These are phyloP conservation scores for Apostasia ramifera DNA, from an alignment of 106 monocot genomes.

Conservation along the genomic window DNA sequence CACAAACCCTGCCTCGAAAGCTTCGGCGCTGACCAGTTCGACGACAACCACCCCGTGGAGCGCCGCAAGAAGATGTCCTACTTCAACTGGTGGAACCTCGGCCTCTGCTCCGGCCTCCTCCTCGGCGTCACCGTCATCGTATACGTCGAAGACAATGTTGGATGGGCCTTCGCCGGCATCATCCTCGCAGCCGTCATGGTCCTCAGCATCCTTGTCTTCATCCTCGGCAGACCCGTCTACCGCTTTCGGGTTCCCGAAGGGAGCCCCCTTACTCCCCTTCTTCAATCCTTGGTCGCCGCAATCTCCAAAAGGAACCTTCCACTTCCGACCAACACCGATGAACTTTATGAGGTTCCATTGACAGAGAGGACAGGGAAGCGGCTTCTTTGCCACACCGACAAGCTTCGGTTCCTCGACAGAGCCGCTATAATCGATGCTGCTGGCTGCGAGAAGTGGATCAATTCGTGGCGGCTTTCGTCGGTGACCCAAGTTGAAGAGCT, in stretches of 20 bases:
- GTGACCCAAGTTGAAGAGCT: constrained; percentile 75
- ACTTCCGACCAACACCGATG: constrained; percentile 20
- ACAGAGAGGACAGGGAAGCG: constrained; percentile 23
- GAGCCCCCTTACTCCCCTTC: constrained; percentile 52
- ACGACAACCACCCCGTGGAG: constrained; percentile 45
- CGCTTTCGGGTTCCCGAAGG: constrained; percentile 40
- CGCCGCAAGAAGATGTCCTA: constrained; percentile 76
- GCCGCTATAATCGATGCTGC: constrained; percentile 44
- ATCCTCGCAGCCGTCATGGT: constrained; percentile 36
- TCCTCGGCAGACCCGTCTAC: constrained; percentile 39
- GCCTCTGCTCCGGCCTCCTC: constrained; percentile 44
- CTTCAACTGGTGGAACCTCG: constrained; percentile 92
- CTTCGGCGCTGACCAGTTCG: constrained; percentile 88
- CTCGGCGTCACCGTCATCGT: constrained; percentile 54
- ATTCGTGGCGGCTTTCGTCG: constrained; percentile 27
- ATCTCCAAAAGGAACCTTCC: constrained; percentile 36
- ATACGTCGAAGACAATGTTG: constrained; percentile 54
- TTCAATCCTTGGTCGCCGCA: constrained; percentile 47
- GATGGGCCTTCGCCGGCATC: constrained; percentile 42
- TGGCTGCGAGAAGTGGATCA: not conserved
- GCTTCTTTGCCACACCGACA: constrained; percentile 39
- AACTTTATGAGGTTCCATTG: constrained; percentile 39
- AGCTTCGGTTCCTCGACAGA: constrained; percentile 71
- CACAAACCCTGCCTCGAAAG: constrained; percentile 81
- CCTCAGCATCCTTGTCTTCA: constrained; percentile 28